A percentile compares a stretch with the other conserved stretches of the same genome.
Evolutionary conservation across 495 filamentous ascomycete species (phyloP).

Genomic region (Talaromyces borbonicus): DNA sequence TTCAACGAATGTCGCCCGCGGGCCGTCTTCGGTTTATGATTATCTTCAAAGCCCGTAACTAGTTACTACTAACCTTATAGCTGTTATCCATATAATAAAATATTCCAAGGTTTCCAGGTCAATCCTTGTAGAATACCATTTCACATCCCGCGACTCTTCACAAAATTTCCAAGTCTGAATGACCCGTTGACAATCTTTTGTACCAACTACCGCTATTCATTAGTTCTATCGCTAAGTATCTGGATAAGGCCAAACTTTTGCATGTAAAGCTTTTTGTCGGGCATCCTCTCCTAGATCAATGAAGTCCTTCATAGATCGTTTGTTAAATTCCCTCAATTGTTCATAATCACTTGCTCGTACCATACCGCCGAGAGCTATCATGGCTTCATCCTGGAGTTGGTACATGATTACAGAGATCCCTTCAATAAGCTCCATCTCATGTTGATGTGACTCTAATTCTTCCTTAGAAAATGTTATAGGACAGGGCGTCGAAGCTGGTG

Average conservation of each 20-base stretch:
- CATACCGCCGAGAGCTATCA: slow-evolving; percentile 11
- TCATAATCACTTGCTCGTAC: slow-evolving; percentile 11
- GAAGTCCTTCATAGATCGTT: slow-evolving; percentile 8
- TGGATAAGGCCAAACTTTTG: slow-evolving; percentile 10
- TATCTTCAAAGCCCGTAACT: no score
- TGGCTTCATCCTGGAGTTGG: slow-evolving; percentile 10
- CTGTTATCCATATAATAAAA: no score
- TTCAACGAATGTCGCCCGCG: no score
- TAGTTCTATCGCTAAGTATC: slow-evolving; percentile 5
- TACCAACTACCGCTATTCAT: no score
- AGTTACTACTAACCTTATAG: no score
- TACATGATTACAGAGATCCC: slow-evolving; percentile 10
- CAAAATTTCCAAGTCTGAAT: no score
- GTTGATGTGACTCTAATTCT: slow-evolving; percentile 6
- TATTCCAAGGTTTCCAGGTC: no score
- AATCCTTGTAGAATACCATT: no score
- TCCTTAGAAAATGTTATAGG: slow-evolving; percentile 1
- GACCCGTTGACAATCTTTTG: no score
- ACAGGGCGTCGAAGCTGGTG: background rate
- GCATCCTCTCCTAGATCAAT: slow-evolving; percentile 7
- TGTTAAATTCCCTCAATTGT: slow-evolving; percentile 8
- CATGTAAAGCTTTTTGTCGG: slow-evolving; percentile 8
- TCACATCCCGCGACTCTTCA: no score
- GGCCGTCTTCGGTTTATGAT: no score
- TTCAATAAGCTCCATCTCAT: slow-evolving; percentile 11